Percentiles rank a stretch among this genome's conserved stretches.
These are phyloP conservation scores for Purshia tridentata DNA, from an alignment of 306 rosid genomes.

Conservation along the genomic window DNA sequence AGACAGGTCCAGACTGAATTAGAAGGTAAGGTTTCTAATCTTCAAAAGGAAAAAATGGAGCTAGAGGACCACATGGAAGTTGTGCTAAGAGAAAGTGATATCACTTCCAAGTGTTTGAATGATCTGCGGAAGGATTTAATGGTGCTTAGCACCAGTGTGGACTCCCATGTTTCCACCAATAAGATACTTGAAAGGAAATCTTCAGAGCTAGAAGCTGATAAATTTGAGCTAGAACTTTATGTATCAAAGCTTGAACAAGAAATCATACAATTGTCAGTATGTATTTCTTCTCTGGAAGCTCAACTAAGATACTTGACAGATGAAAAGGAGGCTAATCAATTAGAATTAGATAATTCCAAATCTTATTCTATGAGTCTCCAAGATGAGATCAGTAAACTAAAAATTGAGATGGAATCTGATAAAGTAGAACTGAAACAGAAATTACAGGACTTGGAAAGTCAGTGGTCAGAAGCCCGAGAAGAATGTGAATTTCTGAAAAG, in stretches of 20 bases:
- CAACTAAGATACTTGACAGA: conserved; percentile 22
- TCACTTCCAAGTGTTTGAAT: conserved; percentile 34
- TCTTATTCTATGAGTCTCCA: conserved; percentile 31
- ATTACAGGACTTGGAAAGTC: conserved; percentile 31
- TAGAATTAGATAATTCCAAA: conserved; percentile 33
- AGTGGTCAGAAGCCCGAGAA: conserved; percentile 37
- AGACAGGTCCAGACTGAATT: conserved; percentile 28
- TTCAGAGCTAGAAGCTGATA: conserved; percentile 35
- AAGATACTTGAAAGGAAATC: conserved; percentile 38
- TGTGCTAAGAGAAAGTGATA: conserved; percentile 34
- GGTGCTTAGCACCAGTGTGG: conserved; percentile 30
- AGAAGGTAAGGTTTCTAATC: conserved; percentile 34
- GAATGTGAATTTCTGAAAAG: conserved; percentile 34
- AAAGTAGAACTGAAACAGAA: conserved; percentile 26
- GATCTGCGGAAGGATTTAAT: conserved; percentile 37
- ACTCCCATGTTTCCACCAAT: conserved; percentile 35
- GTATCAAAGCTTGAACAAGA: conserved; percentile 35
- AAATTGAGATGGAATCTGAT: conserved; percentile 22
- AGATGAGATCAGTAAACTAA: conserved; percentile 28
- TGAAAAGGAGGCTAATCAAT: conserved; percentile 25
- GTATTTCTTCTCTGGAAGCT: conserved; percentile 33
- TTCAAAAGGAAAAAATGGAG: conserved; percentile 36
- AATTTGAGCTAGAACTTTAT: conserved; percentile 32
- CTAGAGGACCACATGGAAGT: conserved; percentile 37
- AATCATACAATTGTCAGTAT: conserved; percentile 23